Conservation (phyloP, 768 basidiomycete species). For the Gloeopeniophorella convolvens region DNA sequence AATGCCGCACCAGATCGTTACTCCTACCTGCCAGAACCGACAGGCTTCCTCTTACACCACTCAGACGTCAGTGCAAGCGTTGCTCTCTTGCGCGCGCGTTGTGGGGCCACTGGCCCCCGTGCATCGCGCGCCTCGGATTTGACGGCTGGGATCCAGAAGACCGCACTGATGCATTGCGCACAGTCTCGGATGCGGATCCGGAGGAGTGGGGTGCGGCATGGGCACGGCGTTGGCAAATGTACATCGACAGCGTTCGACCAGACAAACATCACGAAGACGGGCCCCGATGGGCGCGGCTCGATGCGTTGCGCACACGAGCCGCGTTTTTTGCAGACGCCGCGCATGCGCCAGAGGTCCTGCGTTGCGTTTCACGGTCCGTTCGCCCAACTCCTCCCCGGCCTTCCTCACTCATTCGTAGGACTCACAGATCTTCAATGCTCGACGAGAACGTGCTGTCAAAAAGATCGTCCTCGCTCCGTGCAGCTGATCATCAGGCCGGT, state of each 20-base stretch:
- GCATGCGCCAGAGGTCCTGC: constrained; percentile 15
- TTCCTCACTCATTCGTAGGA: not conserved
- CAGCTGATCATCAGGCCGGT: not conserved
- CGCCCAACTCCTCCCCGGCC: not conserved
- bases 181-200: constrained; percentile 16
- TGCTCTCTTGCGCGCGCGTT: constrained; percentile 9
- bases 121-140: constrained; percentile 11
- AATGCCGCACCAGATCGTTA: constrained; percentile 14
- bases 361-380: constrained; percentile 11
- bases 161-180: constrained; percentile 13
- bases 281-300: constrained; percentile 18
- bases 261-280: constrained; percentile 14
- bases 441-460: constrained; percentile 3
- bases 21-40: not conserved
- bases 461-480: constrained; percentile 12
- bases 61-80: constrained; percentile 8
- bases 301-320: constrained; percentile 1
- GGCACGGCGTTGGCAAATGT: constrained; percentile 20
- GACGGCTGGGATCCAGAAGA: constrained; percentile 17
- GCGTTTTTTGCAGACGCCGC: constrained; percentile 15
- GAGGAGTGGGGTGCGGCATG: constrained; percentile 17
- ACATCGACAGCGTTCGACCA: constrained; percentile 11
- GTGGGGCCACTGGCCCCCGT: constrained; percentile 5
- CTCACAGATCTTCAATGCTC: constrained; percentile 13
- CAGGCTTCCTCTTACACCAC: constrained; percentile 18